Conservation (phyloP, 306 rosid genomes). For the Pyrus communis region DNA sequence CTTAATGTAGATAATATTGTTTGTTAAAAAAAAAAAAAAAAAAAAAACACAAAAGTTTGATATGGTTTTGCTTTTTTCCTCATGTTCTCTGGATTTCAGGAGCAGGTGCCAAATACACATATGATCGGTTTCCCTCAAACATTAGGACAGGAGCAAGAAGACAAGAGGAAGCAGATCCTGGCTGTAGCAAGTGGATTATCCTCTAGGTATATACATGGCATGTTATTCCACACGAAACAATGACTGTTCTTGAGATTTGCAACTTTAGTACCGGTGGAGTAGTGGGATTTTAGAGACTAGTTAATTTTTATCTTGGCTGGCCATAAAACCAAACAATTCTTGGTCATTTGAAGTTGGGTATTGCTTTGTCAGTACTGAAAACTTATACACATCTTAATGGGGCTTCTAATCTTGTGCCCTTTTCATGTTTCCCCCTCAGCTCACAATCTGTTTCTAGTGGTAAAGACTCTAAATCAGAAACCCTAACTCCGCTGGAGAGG, state of each 20-base stretch:
- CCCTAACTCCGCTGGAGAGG: slow-evolving; percentile 85
- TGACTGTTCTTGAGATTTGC: not conserved
- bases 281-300: not conserved
- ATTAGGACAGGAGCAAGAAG: slow-evolving; percentile 84
- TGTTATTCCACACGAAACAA: not conserved
- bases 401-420: slow-evolving; percentile 12
- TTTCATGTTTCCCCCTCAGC: slow-evolving; percentile 24
- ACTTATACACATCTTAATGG: slow-evolving; percentile 13
- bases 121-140: slow-evolving; percentile 84
- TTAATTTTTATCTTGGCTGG: not conserved
- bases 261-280: not conserved
- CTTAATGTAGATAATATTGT: too few relatives aligned
- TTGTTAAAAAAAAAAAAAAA: too few relatives aligned
- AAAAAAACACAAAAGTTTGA: not conserved
- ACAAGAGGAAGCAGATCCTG: slow-evolving; percentile 84
- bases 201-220: slow-evolving; percentile 51
- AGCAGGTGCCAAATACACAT: slow-evolving; percentile 67
- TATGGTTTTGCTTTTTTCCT: not conserved
- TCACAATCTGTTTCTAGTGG: slow-evolving; percentile 46
- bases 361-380: slow-evolving; percentile 1
- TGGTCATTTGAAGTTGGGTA: not conserved
- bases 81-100: slow-evolving; percentile 35
- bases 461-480: slow-evolving; percentile 66
- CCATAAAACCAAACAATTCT: not conserved
- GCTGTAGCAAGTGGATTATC: slow-evolving; percentile 74